Evolutionary conservation across 108 stramenopile species (phyloP), one percentile per base, ranked within the genome.

Genomic region (Seminavis robusta): DNA sequence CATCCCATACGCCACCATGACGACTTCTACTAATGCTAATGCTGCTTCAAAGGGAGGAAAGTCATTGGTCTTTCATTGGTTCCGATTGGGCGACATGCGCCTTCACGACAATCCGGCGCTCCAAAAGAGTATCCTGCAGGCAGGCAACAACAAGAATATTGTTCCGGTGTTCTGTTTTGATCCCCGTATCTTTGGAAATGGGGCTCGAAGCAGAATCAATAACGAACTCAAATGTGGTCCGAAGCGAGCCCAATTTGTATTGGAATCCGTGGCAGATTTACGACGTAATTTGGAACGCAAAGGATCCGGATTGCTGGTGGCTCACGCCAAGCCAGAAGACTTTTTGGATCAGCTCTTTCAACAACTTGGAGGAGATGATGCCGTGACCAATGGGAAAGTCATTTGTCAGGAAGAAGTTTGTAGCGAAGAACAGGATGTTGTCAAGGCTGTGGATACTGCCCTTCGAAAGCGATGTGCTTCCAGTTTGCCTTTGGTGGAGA

Each of bases 101-200:
- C 57, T 94, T 23, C 88, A 86, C 52, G 88, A 90, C 73, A 90
- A 94, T 67, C 86, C 88, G 6, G 78, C 82, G 0, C 40, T 42
- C 65, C 38, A 28, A 77, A 56, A 31, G 54, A 9, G 31, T 52
- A 27, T 45, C 26, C 0, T n/a, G n/a, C n/a, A n/a, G n/a, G n/a
- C n/a, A n/a, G n/a, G n/a, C n/a, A n/a, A n/a, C n/a, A n/a, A n/a
- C n/a, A n/a, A n/a, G n/a, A n/a, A 40, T 20, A 20, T 72, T 1
- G 37, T 94, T 32, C 92, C 92, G 7, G 61, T 94, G 33, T 90
- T 79, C 63, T 77, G 83, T 27, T 88, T 94, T 57, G 92, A 94
- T 51, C 62, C 78, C 4, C 68, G 87, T 16, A 51, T 80, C 43
- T 87, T 71, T 63, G 88, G 87, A 13, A 68, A 70, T 25, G 29